A percentile compares a stretch with the other conserved stretches of the same genome.
Conservation (phyloP, 176 grass and related monocot genomes). For the Carex littledalei region DNA sequence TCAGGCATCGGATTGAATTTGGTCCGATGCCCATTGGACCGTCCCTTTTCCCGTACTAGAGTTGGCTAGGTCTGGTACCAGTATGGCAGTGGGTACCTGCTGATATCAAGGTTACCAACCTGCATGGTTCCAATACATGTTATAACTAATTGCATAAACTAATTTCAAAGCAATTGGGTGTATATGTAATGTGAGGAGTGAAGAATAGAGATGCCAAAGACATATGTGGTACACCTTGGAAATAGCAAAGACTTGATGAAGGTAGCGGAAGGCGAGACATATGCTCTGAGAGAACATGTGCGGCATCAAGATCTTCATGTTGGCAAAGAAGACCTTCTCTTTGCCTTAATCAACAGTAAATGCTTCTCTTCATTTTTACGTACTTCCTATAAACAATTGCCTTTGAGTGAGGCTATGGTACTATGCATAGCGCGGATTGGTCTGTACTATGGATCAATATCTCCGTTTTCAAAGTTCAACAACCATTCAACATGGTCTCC, state of each 20-base stretch:
- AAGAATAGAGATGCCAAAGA: slow-evolving; percentile 98
- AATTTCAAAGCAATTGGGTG: slow-evolving; percentile 1
- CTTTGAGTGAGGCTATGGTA: too few relatives aligned
- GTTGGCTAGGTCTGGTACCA: neutral
- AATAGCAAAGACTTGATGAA: slow-evolving; percentile 94
- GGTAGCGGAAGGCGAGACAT: slow-evolving; percentile 81
- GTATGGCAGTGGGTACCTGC: neutral
- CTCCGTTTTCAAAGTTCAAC: too few relatives aligned
- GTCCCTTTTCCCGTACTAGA: too few relatives aligned
- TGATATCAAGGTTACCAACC: neutral
- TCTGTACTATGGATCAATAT: too few relatives aligned
- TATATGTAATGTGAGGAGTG: slow-evolving; percentile 20
- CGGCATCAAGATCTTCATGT: slow-evolving; percentile 50
- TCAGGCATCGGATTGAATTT: too few relatives aligned
- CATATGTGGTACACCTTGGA: slow-evolving; percentile 87
- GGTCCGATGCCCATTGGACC: too few relatives aligned
- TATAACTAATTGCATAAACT: too few relatives aligned
- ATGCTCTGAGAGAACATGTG: slow-evolving; percentile 66
- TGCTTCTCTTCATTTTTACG: neutral
- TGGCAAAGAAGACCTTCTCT: slow-evolving; percentile 77
- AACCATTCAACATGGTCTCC: too few relatives aligned
- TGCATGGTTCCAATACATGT: too few relatives aligned
- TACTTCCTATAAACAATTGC: neutral
- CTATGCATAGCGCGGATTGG: too few relatives aligned
- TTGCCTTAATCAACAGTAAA: slow-evolving; percentile 99